Base-by-base conservation (phyloP, 305 asterid species). In the Fraxinus albicans region DNA sequence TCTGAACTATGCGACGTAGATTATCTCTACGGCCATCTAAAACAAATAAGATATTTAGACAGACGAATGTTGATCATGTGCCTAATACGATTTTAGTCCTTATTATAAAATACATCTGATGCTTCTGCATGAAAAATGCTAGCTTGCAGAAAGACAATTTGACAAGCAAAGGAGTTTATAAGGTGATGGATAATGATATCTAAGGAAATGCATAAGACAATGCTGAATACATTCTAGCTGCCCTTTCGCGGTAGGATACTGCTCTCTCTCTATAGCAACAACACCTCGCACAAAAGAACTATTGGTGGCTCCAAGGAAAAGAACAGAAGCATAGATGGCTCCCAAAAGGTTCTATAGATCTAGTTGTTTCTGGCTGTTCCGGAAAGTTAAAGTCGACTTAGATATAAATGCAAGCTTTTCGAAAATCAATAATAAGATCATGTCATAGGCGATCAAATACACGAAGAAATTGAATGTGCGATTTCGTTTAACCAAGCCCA, bases 11-110 rank as follows among this genome's bases (percentile, higher is more conserved):
- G 87, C 84, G 2, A 90, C 36, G 27, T 92, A 92, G 36, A 88
- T 53, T 1, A 76, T 81, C 86, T 90, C 95, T 35, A 90, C 82
- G 3, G 90, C 88, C 80, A 90, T 90, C 95, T 91, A 87, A 78
- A 72, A 19, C 44, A 76, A 38, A 55, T 19, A 63, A 58, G 35
- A 47, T 10, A 6, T 60, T 8, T 60, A 60, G 31, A 58, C 13
- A 58, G 29, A 19, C 7, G 29, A 19, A 58, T 58, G 29, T 58
- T 42, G 44, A 25, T 19, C 17, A 12, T 44, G 3, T 53, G 36
- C 23, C 8, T 34, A 35, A 34, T n/a, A 53, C 34, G 2, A 27
- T 17, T 55, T 55, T 55, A 55, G 67, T 55, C 25, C 27, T 55
- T 19, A 55, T 55, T 2, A 58, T 58, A 7, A 60, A 60, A 60